These are phyloP conservation scores for Gnaphalium uliginosum DNA, from an alignment of 129 eudicot genomes.

Conservation along the genomic window DNA sequence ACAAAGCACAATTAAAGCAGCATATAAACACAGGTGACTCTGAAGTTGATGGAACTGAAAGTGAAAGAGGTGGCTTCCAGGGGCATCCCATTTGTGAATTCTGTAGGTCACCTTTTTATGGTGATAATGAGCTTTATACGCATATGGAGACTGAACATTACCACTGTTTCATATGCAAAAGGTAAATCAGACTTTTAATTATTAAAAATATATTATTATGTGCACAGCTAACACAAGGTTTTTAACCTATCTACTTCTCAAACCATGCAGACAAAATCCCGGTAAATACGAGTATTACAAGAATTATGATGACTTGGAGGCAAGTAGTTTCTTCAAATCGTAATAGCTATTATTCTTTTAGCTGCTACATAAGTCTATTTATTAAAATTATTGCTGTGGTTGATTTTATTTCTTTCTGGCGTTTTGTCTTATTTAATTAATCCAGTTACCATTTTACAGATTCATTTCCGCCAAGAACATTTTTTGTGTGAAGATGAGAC, in stretches of 20 bases:
- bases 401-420: background rate
- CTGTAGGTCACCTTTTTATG: constrained; percentile 82
- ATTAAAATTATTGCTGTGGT: background rate
- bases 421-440: background rate
- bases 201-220: background rate
- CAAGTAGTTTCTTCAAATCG: constrained; percentile 29
- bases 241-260: constrained; percentile 4
- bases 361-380: background rate
- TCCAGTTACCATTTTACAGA: constrained; percentile 39
- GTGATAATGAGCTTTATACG: constrained; percentile 86
- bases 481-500: constrained; percentile 87
- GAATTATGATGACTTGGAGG: constrained; percentile 96
- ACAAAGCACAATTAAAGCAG: constrained; percentile 77
- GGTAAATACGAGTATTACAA: constrained; percentile 88
- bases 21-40: constrained; percentile 87
- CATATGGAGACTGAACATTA: constrained; percentile 92
- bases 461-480: constrained; percentile 85
- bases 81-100: constrained; percentile 96
- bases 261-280: constrained; percentile 74
- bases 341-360: background rate
- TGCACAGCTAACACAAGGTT: constrained; percentile 7
- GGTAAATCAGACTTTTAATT: constrained; percentile 37
- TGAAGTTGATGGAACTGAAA: constrained; percentile 96
- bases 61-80: constrained; percentile 95
- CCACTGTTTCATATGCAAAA: constrained; percentile 86